Evolutionary conservation across 1,284 basidiomycete genomes (phyloP).

Genomic region (Apiotrichum mycotoxinovorans): DNA sequence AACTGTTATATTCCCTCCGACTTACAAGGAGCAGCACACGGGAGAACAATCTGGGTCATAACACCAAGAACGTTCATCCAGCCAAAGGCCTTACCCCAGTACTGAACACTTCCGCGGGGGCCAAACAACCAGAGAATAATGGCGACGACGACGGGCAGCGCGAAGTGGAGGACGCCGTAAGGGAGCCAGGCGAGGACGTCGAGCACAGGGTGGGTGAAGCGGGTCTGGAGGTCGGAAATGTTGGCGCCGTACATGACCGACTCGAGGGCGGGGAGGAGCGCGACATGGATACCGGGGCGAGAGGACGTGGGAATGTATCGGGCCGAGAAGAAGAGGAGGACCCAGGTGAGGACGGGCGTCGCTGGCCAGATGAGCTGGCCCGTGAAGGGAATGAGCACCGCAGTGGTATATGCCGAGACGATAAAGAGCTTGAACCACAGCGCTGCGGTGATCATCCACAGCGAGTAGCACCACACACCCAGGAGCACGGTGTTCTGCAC

Average conservation of each 20-base stretch:
- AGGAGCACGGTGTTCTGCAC: constrained; percentile 60
- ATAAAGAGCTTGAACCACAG: constrained; percentile 72
- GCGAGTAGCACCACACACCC: constrained; percentile 65
- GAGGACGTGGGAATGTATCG: constrained; percentile 73
- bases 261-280: constrained; percentile 88
- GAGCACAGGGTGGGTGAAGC: constrained; percentile 84
- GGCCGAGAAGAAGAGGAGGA: constrained; percentile 80
- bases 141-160: constrained; percentile 73
- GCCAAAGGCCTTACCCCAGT: constrained; percentile 85
- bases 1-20: constrained; percentile 12
- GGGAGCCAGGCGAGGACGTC: constrained; percentile 95
- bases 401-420: constrained; percentile 66
- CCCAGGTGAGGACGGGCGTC: constrained; percentile 78
- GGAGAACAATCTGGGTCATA: constrained; percentile 80
- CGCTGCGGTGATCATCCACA: constrained; percentile 62
- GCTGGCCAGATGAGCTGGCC: constrained; percentile 91
- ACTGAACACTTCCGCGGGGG: constrained; percentile 71
- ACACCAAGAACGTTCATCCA: constrained; percentile 92
- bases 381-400: constrained; percentile 77
- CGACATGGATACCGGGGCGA: constrained; percentile 82
- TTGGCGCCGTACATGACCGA: constrained; percentile 93
- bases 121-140: constrained; percentile 75
- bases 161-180: constrained; percentile 90
- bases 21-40: constrained; percentile 81
- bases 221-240: constrained; percentile 91